A percentile compares a stretch with the other conserved stretches of the same genome.
Conservation (phyloP, 2,329 filamentous ascomycete species). For the Exophiala sp. region DNA sequence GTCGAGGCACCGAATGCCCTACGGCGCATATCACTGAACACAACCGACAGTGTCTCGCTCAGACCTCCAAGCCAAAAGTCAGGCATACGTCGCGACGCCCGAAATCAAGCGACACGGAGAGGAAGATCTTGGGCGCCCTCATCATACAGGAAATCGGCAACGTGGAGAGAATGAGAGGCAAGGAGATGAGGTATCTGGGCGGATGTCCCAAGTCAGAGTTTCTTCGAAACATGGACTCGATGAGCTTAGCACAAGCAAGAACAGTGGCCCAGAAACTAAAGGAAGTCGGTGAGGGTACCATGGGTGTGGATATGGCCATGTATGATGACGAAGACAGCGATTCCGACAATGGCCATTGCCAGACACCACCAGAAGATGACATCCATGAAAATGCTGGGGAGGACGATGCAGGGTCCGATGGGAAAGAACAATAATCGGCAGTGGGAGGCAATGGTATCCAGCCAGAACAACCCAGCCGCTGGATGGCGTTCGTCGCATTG, state of each 20-base stretch:
- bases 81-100: neutral
- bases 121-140: neutral
- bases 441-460: neutral
- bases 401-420: neutral
- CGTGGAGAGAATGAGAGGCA: constrained; percentile 9
- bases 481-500: neutral
- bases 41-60: constrained; percentile 1
- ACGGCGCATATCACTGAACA: constrained; percentile 13
- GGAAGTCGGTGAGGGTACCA: constrained; percentile 3
- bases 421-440: neutral
- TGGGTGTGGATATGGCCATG: constrained; percentile 3
- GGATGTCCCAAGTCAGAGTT: constrained; percentile 8
- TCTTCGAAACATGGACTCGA: neutral
- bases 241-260: neutral
- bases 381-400: neutral
- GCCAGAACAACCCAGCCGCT: neutral
- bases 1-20: constrained; percentile 12
- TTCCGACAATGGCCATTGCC: constrained; percentile 3
- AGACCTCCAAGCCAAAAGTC: neutral
- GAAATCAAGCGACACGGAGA: neutral
- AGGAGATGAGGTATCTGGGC: constrained; percentile 7
- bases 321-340: constrained; percentile 20
- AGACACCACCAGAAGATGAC: constrained; percentile 7
- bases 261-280: constrained; percentile 5
- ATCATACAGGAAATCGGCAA: constrained; percentile 2